phyloP scores from a whole-genome alignment of 495 filamentous ascomycete genomes.

The Aspergillus nidulans region DNA sequence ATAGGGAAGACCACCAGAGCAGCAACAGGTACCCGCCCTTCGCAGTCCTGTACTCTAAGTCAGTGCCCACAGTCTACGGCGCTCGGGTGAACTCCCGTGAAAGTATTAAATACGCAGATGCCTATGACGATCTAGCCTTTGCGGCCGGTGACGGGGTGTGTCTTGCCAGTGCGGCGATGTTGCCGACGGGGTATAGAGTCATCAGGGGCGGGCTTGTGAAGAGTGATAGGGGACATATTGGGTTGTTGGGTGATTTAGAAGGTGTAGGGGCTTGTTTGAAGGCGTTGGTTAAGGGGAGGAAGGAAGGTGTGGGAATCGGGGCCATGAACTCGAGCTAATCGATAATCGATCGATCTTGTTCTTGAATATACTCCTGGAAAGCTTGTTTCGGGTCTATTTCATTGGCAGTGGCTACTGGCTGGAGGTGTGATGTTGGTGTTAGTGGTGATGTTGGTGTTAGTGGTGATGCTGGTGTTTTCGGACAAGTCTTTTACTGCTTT shows the following conservation, averaged over 20 bases:
- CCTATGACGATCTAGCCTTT: conserved; percentile 85
- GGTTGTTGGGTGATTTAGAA: conserved; percentile 77
- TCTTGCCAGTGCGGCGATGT: conserved; percentile 78
- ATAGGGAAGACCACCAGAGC: conserved; percentile 52
- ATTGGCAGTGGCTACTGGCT: no score
- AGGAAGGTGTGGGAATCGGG: conserved; percentile 65
- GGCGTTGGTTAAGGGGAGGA: conserved; percentile 61
- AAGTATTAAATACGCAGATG: conserved; percentile 67
- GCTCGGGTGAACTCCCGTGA: conserved; percentile 65
- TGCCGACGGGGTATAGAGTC: conserved; percentile 72
- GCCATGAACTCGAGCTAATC: no score
- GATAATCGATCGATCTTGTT: no score
- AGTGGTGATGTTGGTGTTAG: no score
- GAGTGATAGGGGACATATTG: conserved; percentile 82
- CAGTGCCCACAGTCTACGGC: conserved; percentile 76
- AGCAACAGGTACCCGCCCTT: conserved; percentile 74
- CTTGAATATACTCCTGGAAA: no score
- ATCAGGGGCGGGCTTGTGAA: conserved; percentile 67
- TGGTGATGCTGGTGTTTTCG: no score
- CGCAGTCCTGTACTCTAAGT: conserved; percentile 84
- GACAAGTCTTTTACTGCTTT: no score
- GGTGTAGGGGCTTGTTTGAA: conserved; percentile 70
- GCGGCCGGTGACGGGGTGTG: conserved; percentile 87
- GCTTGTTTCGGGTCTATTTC: no score
- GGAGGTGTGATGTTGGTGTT: no score